phyloP scores from a whole-genome alignment of 2,329 filamentous ascomycete species.

The Cordyceps militaris region DNA sequence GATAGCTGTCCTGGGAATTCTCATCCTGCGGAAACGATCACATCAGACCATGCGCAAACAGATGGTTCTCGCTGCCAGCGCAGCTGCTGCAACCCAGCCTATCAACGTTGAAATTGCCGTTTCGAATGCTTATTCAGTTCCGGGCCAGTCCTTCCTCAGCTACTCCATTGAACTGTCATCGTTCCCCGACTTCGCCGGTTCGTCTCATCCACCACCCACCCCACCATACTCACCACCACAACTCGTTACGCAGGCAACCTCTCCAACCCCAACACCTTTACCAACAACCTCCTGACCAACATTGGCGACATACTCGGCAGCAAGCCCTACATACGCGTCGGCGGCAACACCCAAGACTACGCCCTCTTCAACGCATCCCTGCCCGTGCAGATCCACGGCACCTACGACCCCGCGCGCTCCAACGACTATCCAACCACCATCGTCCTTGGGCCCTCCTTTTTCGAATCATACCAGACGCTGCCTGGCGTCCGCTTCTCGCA shows the following conservation, averaged over 20 bases:
- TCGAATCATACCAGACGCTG: slow-evolving; percentile 55
- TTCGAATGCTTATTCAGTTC: slow-evolving; percentile 18
- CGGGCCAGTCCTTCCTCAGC: slow-evolving; percentile 36
- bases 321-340: slow-evolving; percentile 55
- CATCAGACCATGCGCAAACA: slow-evolving; percentile 3
- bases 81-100: background rate
- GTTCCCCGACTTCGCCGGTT: slow-evolving; percentile 45
- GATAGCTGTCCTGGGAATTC: too few relatives aligned
- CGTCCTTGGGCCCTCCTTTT: slow-evolving; percentile 53
- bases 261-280: slow-evolving; percentile 51
- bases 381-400: slow-evolving; percentile 43
- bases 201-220: background rate
- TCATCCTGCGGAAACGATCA: background rate
- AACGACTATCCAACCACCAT: slow-evolving; percentile 54
- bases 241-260: slow-evolving; percentile 35
- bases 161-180: slow-evolving; percentile 46
- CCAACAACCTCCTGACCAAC: slow-evolving; percentile 52
- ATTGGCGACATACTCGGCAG: slow-evolving; percentile 45
- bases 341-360: slow-evolving; percentile 62
- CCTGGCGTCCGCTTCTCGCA: slow-evolving; percentile 50
- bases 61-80: background rate
- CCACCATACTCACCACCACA: background rate
- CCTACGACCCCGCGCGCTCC: slow-evolving; percentile 41
- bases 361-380: slow-evolving; percentile 52
- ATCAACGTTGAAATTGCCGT: background rate